Evolutionary conservation across 495 filamentous ascomycete genomes (phyloP).

Genomic region (Penicillium soppii): DNA sequence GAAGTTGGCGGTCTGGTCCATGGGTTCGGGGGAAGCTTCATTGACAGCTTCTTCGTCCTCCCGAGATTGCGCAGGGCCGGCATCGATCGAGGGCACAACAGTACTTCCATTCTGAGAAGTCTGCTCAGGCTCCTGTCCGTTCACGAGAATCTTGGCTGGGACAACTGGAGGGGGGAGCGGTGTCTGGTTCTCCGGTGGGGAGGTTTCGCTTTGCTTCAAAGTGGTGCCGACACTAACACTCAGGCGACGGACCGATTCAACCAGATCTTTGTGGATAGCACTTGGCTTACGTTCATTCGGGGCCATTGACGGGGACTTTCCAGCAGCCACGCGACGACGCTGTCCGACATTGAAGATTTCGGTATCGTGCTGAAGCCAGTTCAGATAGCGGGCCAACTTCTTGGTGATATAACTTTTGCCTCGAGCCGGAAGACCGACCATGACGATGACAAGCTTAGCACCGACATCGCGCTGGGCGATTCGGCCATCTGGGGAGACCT

Average conservation of each 20-base stretch:
- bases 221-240: constrained; percentile 41
- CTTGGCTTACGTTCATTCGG: constrained; percentile 25
- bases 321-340: constrained; percentile 76
- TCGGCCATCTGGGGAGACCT: constrained; percentile 88
- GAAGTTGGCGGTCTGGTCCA: constrained; percentile 89
- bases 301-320: constrained; percentile 44
- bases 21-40: constrained; percentile 49
- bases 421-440: constrained; percentile 93
- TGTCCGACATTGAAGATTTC: constrained; percentile 97
- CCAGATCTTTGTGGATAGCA: constrained; percentile 39
- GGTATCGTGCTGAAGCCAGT: constrained; percentile 95
- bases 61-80: constrained; percentile 10
- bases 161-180: constrained; percentile 38
- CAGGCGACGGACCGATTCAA: constrained; percentile 43
- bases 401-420: constrained; percentile 99
- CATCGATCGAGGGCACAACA: constrained; percentile 30
- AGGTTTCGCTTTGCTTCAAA: constrained; percentile 18
- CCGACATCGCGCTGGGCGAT: constrained; percentile 92
- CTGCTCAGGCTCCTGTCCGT: constrained; percentile 40
- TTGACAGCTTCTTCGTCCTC: constrained; percentile 23
- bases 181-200: constrained; percentile 27
- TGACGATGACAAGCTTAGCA: constrained; percentile 93
- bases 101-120: constrained; percentile 27
- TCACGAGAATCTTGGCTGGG: constrained; percentile 50
- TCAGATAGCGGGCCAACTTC: constrained; percentile 91